Conservation (phyloP, 2,329 filamentous ascomycete genomes). For the Ophiostoma himal-ulmi region DNA sequence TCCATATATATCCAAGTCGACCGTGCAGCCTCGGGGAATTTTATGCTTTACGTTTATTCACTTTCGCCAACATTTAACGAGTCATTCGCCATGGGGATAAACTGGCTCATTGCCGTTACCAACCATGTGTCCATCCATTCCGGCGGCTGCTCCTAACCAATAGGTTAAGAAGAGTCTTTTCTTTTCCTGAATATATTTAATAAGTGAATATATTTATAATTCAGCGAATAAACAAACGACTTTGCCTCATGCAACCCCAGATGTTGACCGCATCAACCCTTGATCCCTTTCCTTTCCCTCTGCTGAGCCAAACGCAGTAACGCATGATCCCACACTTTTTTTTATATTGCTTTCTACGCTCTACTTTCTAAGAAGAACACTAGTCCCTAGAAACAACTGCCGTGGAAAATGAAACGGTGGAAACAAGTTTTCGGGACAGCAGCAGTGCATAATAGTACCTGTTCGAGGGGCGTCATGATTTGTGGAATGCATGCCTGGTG, state of each 20-base stretch:
- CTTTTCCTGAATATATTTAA: neutral
- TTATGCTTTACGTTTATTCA: neutral
- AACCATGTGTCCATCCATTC: no score
- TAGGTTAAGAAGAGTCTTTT: no score
- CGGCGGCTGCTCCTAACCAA: no score
- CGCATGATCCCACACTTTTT: no score
- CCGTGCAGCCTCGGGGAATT: neutral
- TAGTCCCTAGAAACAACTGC: neutral
- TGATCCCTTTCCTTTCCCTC: neutral
- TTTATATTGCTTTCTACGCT: no score
- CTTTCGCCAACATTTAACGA: neutral
- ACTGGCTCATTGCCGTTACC: no score
- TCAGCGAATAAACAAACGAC: neutral
- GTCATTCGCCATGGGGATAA: no score
- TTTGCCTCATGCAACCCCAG: neutral
- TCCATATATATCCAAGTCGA: neutral
- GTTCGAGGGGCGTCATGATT: neutral
- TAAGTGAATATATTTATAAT: neutral
- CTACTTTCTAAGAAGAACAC: no score
- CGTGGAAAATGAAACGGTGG: neutral
- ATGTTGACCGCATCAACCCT: neutral
- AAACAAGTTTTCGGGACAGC: constrained; percentile 8
- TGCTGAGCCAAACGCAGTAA: no score
- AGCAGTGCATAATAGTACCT: neutral
- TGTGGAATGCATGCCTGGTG: neutral